Conservation (phyloP, 805 yeast genomes). For the Ogataea parapolymorpha region DNA sequence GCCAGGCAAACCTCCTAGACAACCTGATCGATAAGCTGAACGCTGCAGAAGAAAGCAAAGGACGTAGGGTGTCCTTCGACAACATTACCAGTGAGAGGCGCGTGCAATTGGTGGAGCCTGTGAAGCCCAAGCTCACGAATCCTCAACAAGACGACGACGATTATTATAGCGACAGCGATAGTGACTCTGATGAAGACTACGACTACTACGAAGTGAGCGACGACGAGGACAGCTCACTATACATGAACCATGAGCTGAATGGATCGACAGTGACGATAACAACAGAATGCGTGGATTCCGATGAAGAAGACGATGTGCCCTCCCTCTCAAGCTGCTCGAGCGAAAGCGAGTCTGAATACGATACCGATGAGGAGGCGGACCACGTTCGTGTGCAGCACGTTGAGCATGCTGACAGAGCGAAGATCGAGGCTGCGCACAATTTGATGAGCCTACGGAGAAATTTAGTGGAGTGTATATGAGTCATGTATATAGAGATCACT, state of each 20-base stretch:
- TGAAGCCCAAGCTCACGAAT: slow-evolving; percentile 8
- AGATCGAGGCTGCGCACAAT: slow-evolving; percentile 1
- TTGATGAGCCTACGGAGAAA: neutral
- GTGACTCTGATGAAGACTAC: slow-evolving; percentile 26
- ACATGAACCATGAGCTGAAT: neutral
- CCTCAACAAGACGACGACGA: slow-evolving; percentile 13
- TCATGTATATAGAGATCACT: neutral
- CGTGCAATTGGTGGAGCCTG: slow-evolving; percentile 17
- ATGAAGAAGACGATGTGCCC: slow-evolving; percentile 22
- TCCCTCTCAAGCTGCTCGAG: slow-evolving; percentile 29
- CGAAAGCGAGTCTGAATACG: slow-evolving; percentile 18
- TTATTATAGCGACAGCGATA: slow-evolving; percentile 28
- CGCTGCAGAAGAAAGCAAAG: slow-evolving; percentile 17
- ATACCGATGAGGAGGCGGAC: slow-evolving; percentile 2
- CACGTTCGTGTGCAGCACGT: slow-evolving; percentile 1
- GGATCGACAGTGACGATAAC: slow-evolving; percentile 2
- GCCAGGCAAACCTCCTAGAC: slow-evolving; percentile 71
- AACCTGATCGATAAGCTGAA: slow-evolving; percentile 52
- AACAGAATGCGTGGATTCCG: slow-evolving; percentile 5
- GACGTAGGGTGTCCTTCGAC: slow-evolving; percentile 6
- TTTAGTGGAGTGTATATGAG: slow-evolving; percentile 5
- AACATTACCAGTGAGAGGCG: slow-evolving; percentile 19
- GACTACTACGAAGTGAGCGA: slow-evolving; percentile 21
- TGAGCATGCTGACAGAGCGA: slow-evolving; percentile 1
- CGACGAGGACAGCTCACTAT: slow-evolving; percentile 11